Evolutionary conservation across 176 grass and related monocot species (phyloP).

Genomic region (Alloteropsis semialata): DNA sequence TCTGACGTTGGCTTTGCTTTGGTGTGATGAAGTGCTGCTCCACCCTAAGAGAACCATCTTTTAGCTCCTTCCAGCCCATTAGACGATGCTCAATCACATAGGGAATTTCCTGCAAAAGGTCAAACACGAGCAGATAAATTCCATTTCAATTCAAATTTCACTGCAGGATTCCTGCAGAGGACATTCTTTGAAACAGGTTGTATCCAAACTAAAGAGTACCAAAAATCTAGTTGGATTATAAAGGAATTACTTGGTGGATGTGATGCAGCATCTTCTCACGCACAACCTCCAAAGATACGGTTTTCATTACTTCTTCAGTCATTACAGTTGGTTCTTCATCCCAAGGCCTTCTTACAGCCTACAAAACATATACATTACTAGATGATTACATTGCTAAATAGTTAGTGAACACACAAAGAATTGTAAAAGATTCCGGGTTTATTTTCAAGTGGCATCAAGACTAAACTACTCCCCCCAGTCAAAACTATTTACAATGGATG

Average conservation of each 20-base stretch:
- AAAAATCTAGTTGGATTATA: not conserved
- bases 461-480: not conserved
- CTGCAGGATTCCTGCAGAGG: not conserved
- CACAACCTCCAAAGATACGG: slow-evolving; percentile 86
- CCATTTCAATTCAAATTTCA: not conserved
- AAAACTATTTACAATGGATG: not conserved
- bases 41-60: slow-evolving; percentile 92
- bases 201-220: slow-evolving; percentile 13
- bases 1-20: slow-evolving; percentile 90
- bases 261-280: slow-evolving; percentile 91
- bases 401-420: not conserved
- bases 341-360: slow-evolving; percentile 95
- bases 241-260: slow-evolving; percentile 81
- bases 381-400: not conserved
- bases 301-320: slow-evolving; percentile 98
- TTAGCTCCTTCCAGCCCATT: slow-evolving; percentile 94
- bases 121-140: slow-evolving; percentile 27
- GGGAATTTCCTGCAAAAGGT: slow-evolving; percentile 75
- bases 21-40: slow-evolving; percentile 94
- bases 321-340: slow-evolving; percentile 81
- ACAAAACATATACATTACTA: slow-evolving; percentile 20
- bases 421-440: not conserved
- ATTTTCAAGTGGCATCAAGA: not conserved
- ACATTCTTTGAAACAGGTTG: not conserved
- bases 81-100: slow-evolving; percentile 93